Evolutionary conservation across 768 basidiomycete species (phyloP), one percentile per base, ranked within the genome.

Genomic region (Lentinula edodes): DNA sequence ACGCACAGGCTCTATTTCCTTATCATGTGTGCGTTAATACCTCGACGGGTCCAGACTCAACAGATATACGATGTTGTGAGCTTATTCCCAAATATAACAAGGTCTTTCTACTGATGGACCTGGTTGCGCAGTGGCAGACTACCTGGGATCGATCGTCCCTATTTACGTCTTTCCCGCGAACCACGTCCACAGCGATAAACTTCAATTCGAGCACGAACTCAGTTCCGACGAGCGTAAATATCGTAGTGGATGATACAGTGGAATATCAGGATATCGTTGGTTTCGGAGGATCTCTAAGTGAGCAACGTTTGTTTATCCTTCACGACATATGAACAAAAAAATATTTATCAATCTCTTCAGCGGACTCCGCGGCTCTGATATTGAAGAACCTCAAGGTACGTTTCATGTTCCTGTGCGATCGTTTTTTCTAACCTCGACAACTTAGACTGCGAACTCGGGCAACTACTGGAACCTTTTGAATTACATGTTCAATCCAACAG

Each of bases 291-390:
- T 34, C 75, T 1, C 70, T 83, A 52, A 83, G 82, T 83, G 62
- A 35, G 76, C 70, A 45, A 20, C 43, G 39, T 15, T 10, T 28
- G 38, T n/a, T 10, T 35, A 35, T 23, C 8, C 1, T 1, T 28
- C 28, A 28, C 28, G 28, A 28, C 28, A 28, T 28, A 28, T 28
- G 28, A 28, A 28, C 28, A 28, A 28, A 28, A 28, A 28, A 28
- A 28, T 18, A 16, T 53, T 43, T 20, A 45, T 63, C 8, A 23
- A 10, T 34, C 32, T 60, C 59, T 56, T 53, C 61, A 83, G 82
- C 83, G n/a, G 82, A 84, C 66, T 81, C 80, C n/a, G 78, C 79
- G 34, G 83, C 81, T 2, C 69, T 69, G 28, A 67, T 80, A 32
- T 65, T 83, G 13, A 78, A 68, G 66, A 72, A 74, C 43, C 68